Evolutionary conservation across 2,329 filamentous ascomycete species (phyloP).

Genomic region (Huntiella abstrusa): DNA sequence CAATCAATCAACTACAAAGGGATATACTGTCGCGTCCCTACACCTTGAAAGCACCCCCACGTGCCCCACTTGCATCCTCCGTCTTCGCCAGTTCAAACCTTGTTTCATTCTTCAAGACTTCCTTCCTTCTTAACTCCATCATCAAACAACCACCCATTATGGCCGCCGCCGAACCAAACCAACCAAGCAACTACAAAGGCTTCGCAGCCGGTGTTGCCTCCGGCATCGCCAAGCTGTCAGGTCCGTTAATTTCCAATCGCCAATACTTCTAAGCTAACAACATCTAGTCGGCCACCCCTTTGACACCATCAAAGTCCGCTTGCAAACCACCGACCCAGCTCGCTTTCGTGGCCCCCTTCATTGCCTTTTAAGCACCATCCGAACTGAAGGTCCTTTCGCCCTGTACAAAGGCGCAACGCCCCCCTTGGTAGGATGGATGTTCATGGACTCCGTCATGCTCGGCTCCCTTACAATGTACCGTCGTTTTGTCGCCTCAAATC

Average conservation of each 20-base stretch:
- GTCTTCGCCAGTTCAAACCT: not conserved
- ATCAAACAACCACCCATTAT: not conserved
- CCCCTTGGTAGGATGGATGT: slow-evolving; percentile 92
- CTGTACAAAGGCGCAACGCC: slow-evolving; percentile 91
- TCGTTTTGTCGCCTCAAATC: slow-evolving; percentile 57
- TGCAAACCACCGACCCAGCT: slow-evolving; percentile 62
- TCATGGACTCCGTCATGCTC: slow-evolving; percentile 86
- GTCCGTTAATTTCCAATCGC: slow-evolving; percentile 27
- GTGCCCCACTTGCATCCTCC: too few species aligned
- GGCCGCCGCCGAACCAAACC: slow-evolving; percentile 1
- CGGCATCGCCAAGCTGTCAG: slow-evolving; percentile 73
- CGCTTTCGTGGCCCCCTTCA: slow-evolving; percentile 77
- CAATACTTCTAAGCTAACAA: slow-evolving; percentile 1
- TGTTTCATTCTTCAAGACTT: not conserved
- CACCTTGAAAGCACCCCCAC: too few species aligned
- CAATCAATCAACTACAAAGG: too few species aligned
- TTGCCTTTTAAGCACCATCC: slow-evolving; percentile 67
- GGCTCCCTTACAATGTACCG: slow-evolving; percentile 84
- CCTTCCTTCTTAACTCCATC: not conserved
- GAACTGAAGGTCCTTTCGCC: slow-evolving; percentile 66
- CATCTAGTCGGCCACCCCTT: slow-evolving; percentile 50
- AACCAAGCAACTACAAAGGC: slow-evolving; percentile 59
- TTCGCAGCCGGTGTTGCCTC: slow-evolving; percentile 95
- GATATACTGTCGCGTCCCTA: not conserved
- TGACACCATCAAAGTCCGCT: slow-evolving; percentile 89